phyloP scores from a whole-genome alignment of 768 basidiomycete genomes.

The Russula ochroleuca region DNA sequence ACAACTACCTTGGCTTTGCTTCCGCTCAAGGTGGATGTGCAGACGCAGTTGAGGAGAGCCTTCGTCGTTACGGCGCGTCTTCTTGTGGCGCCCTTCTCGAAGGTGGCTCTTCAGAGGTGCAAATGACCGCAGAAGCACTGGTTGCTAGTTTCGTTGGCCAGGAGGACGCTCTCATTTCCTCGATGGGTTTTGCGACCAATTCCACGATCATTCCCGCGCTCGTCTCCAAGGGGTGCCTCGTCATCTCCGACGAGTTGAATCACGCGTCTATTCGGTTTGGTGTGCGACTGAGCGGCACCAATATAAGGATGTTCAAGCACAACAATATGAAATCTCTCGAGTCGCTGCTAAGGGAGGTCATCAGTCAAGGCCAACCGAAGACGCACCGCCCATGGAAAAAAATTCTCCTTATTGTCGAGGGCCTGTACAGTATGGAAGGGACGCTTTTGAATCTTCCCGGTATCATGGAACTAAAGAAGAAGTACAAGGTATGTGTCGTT shows the following conservation, averaged over 20 bases:
- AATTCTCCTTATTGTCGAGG: constrained; percentile 91
- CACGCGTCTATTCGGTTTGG: constrained; percentile 95
- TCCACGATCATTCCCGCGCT: constrained; percentile 91
- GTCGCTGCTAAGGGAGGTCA: constrained; percentile 75
- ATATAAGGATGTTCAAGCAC: constrained; percentile 93
- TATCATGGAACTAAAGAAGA: constrained; percentile 82
- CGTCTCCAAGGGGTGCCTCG: constrained; percentile 83
- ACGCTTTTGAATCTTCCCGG: constrained; percentile 80
- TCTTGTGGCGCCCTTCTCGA: constrained; percentile 75
- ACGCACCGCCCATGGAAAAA: constrained; percentile 99
- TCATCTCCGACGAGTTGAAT: constrained; percentile 96
- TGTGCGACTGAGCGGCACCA: constrained; percentile 80
- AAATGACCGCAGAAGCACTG: constrained; percentile 73
- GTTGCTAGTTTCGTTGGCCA: constrained; percentile 86
- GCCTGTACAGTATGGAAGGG: constrained; percentile 99
- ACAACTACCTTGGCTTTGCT: constrained; percentile 99
- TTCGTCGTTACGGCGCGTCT: constrained; percentile 77
- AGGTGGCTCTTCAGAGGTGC: constrained; percentile 83
- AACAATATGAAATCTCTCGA: constrained; percentile 89
- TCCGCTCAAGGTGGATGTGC: constrained; percentile 90
- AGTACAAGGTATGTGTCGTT: constrained; percentile 74
- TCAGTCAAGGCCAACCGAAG: constrained; percentile 96
- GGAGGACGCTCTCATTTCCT: constrained; percentile 86
- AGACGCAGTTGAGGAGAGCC: constrained; percentile 83
- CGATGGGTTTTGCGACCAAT: constrained; percentile 97